Evolutionary conservation across 192 early-diverging fungal species (phyloP).

Genomic region (Backusella circina): DNA sequence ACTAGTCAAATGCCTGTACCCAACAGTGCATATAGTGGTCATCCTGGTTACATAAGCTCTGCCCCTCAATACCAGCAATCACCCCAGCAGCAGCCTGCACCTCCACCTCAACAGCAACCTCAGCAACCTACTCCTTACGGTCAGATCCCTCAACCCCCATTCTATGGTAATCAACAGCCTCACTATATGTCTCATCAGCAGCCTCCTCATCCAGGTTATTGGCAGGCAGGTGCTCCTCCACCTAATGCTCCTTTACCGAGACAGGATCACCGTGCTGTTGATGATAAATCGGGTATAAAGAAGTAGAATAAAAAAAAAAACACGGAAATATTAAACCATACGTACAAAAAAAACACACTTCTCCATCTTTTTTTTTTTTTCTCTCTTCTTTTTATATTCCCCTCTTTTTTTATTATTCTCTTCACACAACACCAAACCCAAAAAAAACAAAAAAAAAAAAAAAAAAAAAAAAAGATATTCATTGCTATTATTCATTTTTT

Average conservation of each 20-base stretch:
- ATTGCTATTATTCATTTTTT: background rate
- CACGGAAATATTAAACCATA: background rate
- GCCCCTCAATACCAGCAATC: background rate
- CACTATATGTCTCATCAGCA: slow-evolving; percentile 17
- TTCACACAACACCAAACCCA: background rate
- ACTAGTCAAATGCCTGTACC: background rate
- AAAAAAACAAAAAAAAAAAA: background rate
- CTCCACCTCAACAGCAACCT: slow-evolving; percentile 4
- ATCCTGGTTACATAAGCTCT: background rate
- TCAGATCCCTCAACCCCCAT: slow-evolving; percentile 11
- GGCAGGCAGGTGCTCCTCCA: background rate
- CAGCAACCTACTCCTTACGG: background rate
- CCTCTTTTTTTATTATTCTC: background rate
- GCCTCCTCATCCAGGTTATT: background rate
- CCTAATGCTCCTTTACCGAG: slow-evolving; percentile 4
- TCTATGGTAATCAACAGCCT: slow-evolving; percentile 11
- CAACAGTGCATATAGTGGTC: background rate
- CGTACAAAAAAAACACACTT: background rate
- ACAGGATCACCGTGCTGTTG: background rate
- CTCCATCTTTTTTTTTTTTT: background rate
- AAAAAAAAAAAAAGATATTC: background rate
- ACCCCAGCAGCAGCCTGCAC: background rate
- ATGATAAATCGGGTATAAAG: background rate
- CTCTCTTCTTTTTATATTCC: background rate
- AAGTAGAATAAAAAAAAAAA: background rate